Percentiles rank a stretch among this genome's conserved stretches.
phyloP scores from a whole-genome alignment of 495 filamentous ascomycete genomes.

The Xylaria scruposa region DNA sequence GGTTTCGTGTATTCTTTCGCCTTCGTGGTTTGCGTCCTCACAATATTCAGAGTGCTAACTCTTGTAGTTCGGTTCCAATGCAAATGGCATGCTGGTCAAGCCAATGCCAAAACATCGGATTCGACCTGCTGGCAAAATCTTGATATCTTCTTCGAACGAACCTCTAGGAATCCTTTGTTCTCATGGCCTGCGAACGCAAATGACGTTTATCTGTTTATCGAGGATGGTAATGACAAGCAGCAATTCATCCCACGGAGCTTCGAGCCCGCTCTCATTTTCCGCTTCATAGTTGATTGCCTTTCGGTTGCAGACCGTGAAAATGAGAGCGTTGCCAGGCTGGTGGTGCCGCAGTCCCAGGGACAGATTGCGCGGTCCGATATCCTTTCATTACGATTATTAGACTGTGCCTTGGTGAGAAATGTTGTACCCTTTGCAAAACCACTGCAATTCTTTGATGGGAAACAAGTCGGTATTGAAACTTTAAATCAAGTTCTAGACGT shows the following conservation, averaged over 20 bases:
- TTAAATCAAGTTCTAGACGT: not conserved
- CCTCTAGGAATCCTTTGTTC: not conserved
- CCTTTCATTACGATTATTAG: not conserved
- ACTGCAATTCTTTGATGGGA: not conserved
- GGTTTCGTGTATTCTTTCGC: not conserved
- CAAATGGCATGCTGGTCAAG: not conserved
- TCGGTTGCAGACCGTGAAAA: conserved; percentile 3
- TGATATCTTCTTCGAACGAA: not conserved
- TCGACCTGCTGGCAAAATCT: not conserved
- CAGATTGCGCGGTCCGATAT: conserved; percentile 3
- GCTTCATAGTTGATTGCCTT: conserved; percentile 2
- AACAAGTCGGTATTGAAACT: not conserved
- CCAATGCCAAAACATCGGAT: conserved; percentile 4
- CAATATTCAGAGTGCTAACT: not conserved
- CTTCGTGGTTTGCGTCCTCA: not conserved
- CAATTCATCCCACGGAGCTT: conserved; percentile 1
- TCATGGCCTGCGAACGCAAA: conserved; percentile 5
- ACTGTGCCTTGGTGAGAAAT: not conserved
- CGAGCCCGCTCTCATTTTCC: not conserved
- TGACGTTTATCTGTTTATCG: not conserved
- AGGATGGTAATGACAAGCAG: not conserved
- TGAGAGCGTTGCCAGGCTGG: conserved; percentile 3
- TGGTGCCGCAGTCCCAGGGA: not conserved
- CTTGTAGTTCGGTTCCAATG: conserved; percentile 4
- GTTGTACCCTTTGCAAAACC: not conserved